Conservation (phyloP, 2,329 filamentous ascomycete species). For the Acephala macrosclerotiorum region DNA sequence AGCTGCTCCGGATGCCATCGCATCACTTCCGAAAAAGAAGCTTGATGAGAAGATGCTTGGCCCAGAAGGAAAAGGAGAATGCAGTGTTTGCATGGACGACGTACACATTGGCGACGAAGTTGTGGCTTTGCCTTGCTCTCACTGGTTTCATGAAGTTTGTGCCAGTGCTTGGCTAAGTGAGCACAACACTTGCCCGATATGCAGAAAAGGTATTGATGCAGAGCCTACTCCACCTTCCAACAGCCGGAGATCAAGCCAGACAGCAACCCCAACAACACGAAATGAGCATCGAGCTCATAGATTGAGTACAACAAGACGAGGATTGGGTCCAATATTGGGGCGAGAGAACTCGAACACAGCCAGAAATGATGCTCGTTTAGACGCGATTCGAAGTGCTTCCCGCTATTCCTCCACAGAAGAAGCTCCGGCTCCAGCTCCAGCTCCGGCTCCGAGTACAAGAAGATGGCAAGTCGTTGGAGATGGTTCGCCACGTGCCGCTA, state of each 20-base stretch:
- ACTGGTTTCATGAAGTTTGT: constrained; percentile 92
- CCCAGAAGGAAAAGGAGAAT: constrained; percentile 74
- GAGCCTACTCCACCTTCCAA: constrained; percentile 25
- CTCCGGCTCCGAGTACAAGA: constrained; percentile 15
- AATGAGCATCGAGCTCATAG: constrained; percentile 31
- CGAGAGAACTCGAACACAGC: constrained; percentile 1
- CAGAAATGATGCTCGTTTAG: constrained; percentile 41
- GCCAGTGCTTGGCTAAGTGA: constrained; percentile 85
- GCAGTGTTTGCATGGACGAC: constrained; percentile 93
- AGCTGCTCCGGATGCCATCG: constrained; percentile 78
- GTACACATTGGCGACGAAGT: constrained; percentile 78
- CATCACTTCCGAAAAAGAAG: constrained; percentile 73
- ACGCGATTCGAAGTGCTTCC: constrained; percentile 36
- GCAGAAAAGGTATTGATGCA: constrained; percentile 56
- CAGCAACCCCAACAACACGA: constrained; percentile 15
- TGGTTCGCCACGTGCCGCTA: background rate
- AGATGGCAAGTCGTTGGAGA: constrained; percentile 22
- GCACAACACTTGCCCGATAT: constrained; percentile 92
- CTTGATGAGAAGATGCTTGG: constrained; percentile 75
- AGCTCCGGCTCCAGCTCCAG: too few relatives aligned
- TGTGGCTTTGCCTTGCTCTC: constrained; percentile 81
- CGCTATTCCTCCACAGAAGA: constrained; percentile 33
- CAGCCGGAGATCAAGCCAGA: constrained; percentile 30
- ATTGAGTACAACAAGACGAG: constrained; percentile 26
- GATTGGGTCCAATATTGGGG: constrained; percentile 21